Base-by-base conservation (phyloP, 2,329 filamentous ascomycete species). In the Ophiocordyceps camponoti-leonardi region DNA sequence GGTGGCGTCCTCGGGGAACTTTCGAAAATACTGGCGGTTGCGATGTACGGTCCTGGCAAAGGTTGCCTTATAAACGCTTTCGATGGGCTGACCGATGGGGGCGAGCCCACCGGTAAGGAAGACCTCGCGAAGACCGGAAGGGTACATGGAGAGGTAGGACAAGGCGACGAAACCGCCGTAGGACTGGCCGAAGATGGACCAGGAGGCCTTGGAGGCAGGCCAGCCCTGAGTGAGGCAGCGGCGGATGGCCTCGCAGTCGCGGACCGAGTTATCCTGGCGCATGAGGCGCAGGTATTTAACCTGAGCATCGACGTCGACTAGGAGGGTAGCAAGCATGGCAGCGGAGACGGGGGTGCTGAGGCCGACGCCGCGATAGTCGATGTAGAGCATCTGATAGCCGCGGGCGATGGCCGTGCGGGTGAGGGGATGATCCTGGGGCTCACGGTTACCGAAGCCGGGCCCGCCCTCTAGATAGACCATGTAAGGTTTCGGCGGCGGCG, bases 291-390 rank as follows among this genome's bases (percentile, higher is more conserved):
- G 71, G 55, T 94, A 94, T 45, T 79, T 73, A 7, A 82, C 83
- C 62, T 95, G 86, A 47, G 76, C 75, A 42, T 73, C 62, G 48
- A 75, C 50, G 18, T 49, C 48, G 42, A 41, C 48, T 3, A 59
- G 47, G 14, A 52, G 42, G 31, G n/a, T n/a, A n/a, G 74, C 72
- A 5, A 95, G 70, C 7, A 81, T 86, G 10, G 73, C 75, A 10
- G 83, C 77, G 1, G 83, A 83, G 40, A 95, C 75, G 1, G 88
- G 83, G 2, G 79, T 83, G 57, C 85, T 93, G 44, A 94, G 67
- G 1, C 90, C 90, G 3, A 86, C 93, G 13, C 90, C 90, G 44
- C 90, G 78, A 60, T 94, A 88, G 60, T 96, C 90, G n/a, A 96
- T 72, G 51, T 83, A 81, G 2, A 96, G 73, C 42, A 86, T 68